Evolutionary conservation across 495 filamentous ascomycete genomes (phyloP).

Genomic region (Annulohypoxylon nitens): DNA sequence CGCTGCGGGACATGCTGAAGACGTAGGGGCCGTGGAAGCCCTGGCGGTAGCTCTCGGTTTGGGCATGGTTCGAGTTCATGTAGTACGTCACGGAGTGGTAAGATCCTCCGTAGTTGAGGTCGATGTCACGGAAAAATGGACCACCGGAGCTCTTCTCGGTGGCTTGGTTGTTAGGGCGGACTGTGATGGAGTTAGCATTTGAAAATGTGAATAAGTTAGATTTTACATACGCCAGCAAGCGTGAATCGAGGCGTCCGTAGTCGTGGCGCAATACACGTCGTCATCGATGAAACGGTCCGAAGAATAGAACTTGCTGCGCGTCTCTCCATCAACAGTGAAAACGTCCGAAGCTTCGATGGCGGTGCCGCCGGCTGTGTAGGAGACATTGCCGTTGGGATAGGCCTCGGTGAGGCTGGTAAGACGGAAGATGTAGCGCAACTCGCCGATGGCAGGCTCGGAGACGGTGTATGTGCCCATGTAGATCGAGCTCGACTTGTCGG

Average conservation of each 20-base stretch:
- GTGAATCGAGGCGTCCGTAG: conserved; percentile 50
- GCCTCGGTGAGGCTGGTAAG: conserved; percentile 65
- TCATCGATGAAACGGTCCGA: conserved; percentile 71
- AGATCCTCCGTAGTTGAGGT: conserved; percentile 64
- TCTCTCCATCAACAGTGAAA: conserved; percentile 64
- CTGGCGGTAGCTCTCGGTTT: conserved; percentile 50
- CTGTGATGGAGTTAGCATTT: conserved; percentile 47
- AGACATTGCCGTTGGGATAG: conserved; percentile 53
- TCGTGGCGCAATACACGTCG: conserved; percentile 63
- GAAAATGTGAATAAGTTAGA: neutral
- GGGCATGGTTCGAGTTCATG: conserved; percentile 67
- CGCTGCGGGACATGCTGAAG: conserved; percentile 49
- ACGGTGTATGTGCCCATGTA: conserved; percentile 70
- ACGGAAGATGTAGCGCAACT: conserved; percentile 69
- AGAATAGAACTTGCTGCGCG: conserved; percentile 71
- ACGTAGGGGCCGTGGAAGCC: conserved; percentile 55
- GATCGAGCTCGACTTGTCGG: conserved; percentile 63
- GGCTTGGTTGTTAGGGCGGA: conserved; percentile 57
- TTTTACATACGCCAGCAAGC: conserved; percentile 57
- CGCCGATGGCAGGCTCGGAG: conserved; percentile 65
- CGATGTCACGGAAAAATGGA: conserved; percentile 55
- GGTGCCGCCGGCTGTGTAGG: conserved; percentile 56
- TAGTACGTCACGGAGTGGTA: conserved; percentile 68
- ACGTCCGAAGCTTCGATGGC: conserved; percentile 68
- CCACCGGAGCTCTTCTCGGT: conserved; percentile 62